Base-by-base conservation (phyloP, 2,329 filamentous ascomycete genomes). In the Aspergillus sergii region DNA sequence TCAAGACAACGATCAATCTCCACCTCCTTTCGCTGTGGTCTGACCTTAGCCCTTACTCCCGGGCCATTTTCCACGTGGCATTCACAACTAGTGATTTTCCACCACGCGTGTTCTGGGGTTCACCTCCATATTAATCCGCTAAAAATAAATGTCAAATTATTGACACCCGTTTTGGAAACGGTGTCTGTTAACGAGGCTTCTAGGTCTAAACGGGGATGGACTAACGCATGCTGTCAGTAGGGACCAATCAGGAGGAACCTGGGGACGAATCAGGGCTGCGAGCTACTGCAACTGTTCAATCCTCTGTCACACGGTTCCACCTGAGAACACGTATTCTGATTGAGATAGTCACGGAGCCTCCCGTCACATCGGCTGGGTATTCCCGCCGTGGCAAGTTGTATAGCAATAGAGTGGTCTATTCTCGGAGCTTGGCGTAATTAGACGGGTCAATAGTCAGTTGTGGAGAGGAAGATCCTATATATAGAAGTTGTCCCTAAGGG, bases 391-490 rank as follows among this genome's bases (percentile, higher is more conserved):
- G 2, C 16, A 14, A 28, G 26, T 50, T 30, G 14, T 19, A 50
- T n/a, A 50, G 23, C 26, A 51, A 51, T 34, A 51, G 19, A 51
- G 16, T n/a, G 48, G 48, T 51, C 45, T 30, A 50, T 50, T 50
- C 46, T 50, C 48, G 48, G 28, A 32, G 11, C 28, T 51, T 51
- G 28, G 48, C 46, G 16, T 30, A n/a, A 51, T 32, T 51, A 10
- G 26, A 30, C 46, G 46, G 46, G 12, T 19, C 8, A 19, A 19
- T 28, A 50, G 46, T 50, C 16, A 11, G 26, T 11, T 50, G 48
- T 51, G 48, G 48, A n/a, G 48, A 51, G 48, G 19, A n/a, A 30
- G 48, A 32, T 51, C 26, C 48, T 51, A 51, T 51, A 51, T 51
- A 51, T 51, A 51, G 48, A 51, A 48, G 21, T 8, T 48, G 48